These are phyloP conservation scores for Pestalotiopsis sp. DNA, from an alignment of 2,329 filamentous ascomycete genomes.

Conservation along the genomic window DNA sequence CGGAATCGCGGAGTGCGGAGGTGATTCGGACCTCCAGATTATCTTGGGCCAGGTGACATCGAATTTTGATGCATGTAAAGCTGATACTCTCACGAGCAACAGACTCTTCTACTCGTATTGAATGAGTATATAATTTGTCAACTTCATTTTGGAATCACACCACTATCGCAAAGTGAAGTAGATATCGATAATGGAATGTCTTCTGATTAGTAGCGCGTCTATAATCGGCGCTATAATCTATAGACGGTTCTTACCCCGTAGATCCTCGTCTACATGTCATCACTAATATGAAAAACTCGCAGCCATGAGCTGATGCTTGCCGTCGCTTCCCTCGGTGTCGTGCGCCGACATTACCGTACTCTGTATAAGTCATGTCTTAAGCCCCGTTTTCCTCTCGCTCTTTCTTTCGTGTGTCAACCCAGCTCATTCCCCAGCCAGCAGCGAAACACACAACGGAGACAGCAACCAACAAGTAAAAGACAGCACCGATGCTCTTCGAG, in stretches of 20 bases:
- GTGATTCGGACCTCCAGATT: background rate
- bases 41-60: background rate
- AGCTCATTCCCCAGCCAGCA: conserved; percentile 4
- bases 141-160: no score
- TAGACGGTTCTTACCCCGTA: no score
- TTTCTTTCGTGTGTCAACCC: conserved; percentile 6
- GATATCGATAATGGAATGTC: no score
- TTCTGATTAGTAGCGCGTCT: no score
- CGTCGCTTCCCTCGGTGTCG: background rate
- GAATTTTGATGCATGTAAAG: background rate
- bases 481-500: conserved; percentile 21
- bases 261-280: background rate
- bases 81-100: no score
- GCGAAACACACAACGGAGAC: conserved; percentile 19
- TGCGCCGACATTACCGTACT: background rate
- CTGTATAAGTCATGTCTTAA: background rate
- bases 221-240: no score
- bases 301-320: background rate
- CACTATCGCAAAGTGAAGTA: no score
- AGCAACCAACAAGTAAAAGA: conserved; percentile 27
- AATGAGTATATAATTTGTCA: no score
- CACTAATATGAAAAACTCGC: background rate
- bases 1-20: conserved; percentile 1
- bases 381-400: background rate
- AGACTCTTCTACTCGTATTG: no score